These are phyloP conservation scores for Mycotypha africana DNA, from an alignment of 371 early-diverging fungal genomes.

Conservation along the genomic window DNA sequence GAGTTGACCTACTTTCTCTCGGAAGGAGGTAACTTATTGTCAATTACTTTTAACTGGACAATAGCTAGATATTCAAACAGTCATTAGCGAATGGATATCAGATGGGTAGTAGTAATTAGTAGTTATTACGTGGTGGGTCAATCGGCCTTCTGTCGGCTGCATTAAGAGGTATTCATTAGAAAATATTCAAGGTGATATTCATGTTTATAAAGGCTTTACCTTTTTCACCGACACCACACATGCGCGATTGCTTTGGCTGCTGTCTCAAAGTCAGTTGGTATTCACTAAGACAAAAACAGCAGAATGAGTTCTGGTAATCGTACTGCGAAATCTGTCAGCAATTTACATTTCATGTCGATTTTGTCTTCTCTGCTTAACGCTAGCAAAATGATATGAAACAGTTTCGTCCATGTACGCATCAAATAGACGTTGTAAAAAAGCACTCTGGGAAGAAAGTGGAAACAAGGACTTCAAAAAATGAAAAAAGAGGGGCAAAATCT, in stretches of 20 bases:
- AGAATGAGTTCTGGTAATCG: neutral
- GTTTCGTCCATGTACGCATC: constrained; percentile 41
- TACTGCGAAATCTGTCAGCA: neutral
- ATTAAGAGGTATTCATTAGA: neutral
- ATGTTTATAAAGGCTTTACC: constrained; percentile 41
- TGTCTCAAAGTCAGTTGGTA: constrained; percentile 77
- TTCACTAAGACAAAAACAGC: constrained; percentile 29
- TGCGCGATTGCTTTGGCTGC: constrained; percentile 90
- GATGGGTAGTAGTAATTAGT: neutral
- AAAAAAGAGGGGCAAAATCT: too few species aligned
- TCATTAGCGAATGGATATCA: too few species aligned
- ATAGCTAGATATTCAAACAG: constrained; percentile 49
- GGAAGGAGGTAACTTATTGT: constrained; percentile 34
- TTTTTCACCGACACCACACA: constrained; percentile 92
- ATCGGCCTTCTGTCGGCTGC: constrained; percentile 89
- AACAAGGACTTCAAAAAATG: too few species aligned
- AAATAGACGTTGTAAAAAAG: too few species aligned
- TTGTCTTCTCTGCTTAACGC: constrained; percentile 51
- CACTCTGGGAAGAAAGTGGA: too few species aligned
- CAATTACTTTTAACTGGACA: constrained; percentile 68
- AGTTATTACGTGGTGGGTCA: constrained; percentile 84
- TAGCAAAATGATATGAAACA: constrained; percentile 54
- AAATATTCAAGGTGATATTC: neutral
- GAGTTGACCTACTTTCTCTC: constrained; percentile 35
- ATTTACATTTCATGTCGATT: constrained; percentile 51